Evolutionary conservation across 352 stramenopile genomes (phyloP), one percentile per base, ranked within the genome.

Genomic region (Saprolegnia diclina): DNA sequence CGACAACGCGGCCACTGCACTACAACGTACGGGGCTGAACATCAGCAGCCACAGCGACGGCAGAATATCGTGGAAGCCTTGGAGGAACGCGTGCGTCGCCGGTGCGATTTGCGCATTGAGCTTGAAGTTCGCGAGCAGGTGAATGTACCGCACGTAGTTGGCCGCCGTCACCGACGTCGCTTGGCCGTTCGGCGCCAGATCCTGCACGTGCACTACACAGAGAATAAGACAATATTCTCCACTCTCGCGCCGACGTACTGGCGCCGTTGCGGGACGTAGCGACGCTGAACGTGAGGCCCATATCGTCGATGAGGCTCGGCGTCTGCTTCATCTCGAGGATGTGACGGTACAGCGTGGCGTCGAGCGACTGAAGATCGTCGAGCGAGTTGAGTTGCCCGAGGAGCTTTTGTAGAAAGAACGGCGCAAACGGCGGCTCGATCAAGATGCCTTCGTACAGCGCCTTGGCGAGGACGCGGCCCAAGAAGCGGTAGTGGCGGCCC

Each of bases 341-440:
- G 67, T 98, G 98, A 52, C 83, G 89, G 73, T 98, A 98, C 42
- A 99, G 76, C 74, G 97, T 90, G 1, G 78, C 76, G 72, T 99
- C 97, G 44, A 99, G 83, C 14, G 90, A 97, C 35, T 85, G 81
- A 19, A 99, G 78, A 74, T 99, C 95, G 45, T 97, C 88, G 29
- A 96, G 89, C 57, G 87, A 88, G 64, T 90, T 93, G 66, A 84
- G 83, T 73, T 91, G 90, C 56, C 81, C 82, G 22, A 99, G 76
- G n/a, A 98, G 79, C 67, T 98, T 96, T 48, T 95, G 93, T 13
- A 99, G 79, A 74, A 99, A 99, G 74, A 98, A 98, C 24, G 93
- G 91, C 0, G 96, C 92, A 77, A 99, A 99, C 71, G 97, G 90
- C 35, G 96, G 95, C 73, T 98, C 88, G 19, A 99, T 94, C 18